Evolutionary conservation across 495 filamentous ascomycete species (phyloP).

Genomic region (Podospora pseudopauciseta): DNA sequence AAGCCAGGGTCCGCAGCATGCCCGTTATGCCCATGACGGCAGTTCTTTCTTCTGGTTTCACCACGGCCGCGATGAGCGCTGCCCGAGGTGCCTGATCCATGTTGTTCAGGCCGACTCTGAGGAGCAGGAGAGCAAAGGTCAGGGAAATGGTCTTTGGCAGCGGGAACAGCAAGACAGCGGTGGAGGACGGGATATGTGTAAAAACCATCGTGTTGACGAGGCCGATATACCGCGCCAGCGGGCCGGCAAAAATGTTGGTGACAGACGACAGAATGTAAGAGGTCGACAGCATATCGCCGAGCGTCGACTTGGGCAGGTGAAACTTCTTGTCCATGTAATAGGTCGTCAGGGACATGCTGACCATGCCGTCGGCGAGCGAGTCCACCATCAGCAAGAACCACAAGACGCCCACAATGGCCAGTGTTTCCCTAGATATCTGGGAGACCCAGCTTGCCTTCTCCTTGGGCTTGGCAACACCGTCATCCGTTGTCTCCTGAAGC

Average conservation of each 20-base stretch:
- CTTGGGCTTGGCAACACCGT: neutral
- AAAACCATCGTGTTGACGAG: conserved; percentile 60
- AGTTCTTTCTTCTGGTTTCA: conserved; percentile 72
- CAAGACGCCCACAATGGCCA: conserved; percentile 61
- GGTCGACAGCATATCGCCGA: conserved; percentile 38
- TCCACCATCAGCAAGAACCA: conserved; percentile 77
- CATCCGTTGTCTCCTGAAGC: neutral
- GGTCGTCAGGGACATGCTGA: conserved; percentile 65
- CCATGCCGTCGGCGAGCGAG: conserved; percentile 74
- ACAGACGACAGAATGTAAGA: conserved; percentile 33
- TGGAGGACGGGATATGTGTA: conserved; percentile 44
- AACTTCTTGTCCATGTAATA: conserved; percentile 81
- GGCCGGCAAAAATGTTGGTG: conserved; percentile 68
- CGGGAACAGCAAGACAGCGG: conserved; percentile 40
- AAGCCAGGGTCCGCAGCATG: conserved; percentile 61
- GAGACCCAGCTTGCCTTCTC: conserved; percentile 34
- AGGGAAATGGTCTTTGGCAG: conserved; percentile 41
- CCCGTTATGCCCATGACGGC: conserved; percentile 74
- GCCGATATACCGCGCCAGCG: conserved; percentile 72
- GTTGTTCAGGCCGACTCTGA: conserved; percentile 54
- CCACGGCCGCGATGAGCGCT: conserved; percentile 72
- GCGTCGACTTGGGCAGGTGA: conserved; percentile 59
- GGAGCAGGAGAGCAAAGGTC: conserved; percentile 59
- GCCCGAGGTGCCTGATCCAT: conserved; percentile 85
- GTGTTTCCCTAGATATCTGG: conserved; percentile 54